Base-by-base conservation (phyloP, 1,139 yeast species). In the Meyerozyma sp. region DNA sequence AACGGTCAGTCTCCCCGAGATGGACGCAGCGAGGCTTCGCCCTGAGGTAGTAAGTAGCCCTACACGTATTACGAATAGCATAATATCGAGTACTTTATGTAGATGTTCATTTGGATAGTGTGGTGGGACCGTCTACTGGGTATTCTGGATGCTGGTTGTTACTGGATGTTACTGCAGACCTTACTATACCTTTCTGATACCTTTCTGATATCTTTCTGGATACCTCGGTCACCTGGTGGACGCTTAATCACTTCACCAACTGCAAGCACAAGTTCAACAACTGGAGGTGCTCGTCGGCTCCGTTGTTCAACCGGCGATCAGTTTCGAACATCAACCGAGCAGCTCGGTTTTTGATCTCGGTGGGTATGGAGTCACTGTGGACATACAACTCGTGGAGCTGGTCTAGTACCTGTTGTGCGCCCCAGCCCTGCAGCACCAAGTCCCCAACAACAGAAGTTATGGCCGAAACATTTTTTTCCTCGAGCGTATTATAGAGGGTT, bases 211-310 rank as follows among this genome's bases (percentile, higher is more conserved):
- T n/a, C n/a, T n/a, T n/a, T n/a, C n/a, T n/a, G n/a, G n/a, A n/a
- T n/a, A n/a, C n/a, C n/a, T n/a, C n/a, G n/a, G n/a, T n/a, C n/a
- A n/a, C n/a, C n/a, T n/a, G n/a, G n/a, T n/a, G n/a, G n/a, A n/a
- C n/a, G n/a, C n/a, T n/a, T n/a, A n/a, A 20, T 6, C 6, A 20
- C 23, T 20, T 21, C 20, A 30, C 34, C 26, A 88, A 67, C 53
- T 82, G 78, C 42, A 84, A 63, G 44, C 83, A 65, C 52, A 90
- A 70, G 54, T 88, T 86, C 52, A 93, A 72, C 30, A 94, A 61
- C 56, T 89, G 96, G 32, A 94, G 68, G 48, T 86, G 91, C 59
- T 94, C 99, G 58, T 90, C 95, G 4, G 96, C 81, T 13, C 99
- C 98, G 57, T 82, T 89, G 43, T 82, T 77, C 47, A 94, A 68